phyloP scores from a whole-genome alignment of 495 filamentous ascomycete species.

The Aspergillus cavernicola region DNA sequence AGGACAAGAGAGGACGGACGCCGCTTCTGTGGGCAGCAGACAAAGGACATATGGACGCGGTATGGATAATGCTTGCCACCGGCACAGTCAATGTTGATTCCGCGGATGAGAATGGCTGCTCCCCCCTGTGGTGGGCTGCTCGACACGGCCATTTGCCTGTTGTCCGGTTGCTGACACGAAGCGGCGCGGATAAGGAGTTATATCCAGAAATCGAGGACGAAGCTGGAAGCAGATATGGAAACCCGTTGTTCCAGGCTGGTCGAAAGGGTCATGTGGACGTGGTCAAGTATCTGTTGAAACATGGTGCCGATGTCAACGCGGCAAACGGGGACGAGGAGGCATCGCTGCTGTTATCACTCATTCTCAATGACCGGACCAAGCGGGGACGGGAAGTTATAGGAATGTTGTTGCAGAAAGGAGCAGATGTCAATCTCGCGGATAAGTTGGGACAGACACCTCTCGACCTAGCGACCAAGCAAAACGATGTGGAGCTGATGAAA shows the following conservation, averaged over 20 bases:
- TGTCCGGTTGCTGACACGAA: conserved; percentile 18
- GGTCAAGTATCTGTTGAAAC: conserved; percentile 24
- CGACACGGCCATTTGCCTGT: conserved; percentile 18
- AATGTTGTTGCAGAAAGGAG: conserved; percentile 33
- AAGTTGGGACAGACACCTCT: conserved; percentile 31
- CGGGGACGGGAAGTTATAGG: conserved; percentile 17
- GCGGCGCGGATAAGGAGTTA: conserved; percentile 19
- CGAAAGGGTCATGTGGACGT: conserved; percentile 20
- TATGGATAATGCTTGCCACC: conserved; percentile 22
- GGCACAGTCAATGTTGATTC: conserved; percentile 25
- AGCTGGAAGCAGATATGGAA: conserved; percentile 11
- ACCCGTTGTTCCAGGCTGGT: conserved; percentile 24
- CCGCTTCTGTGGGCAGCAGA: conserved; percentile 37
- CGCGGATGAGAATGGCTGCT: conserved; percentile 27
- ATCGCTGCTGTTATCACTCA: conserved; percentile 18
- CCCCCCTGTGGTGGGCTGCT: conserved; percentile 35
- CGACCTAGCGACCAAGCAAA: conserved; percentile 23
- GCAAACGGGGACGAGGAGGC: conserved; percentile 14
- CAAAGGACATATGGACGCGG: conserved; percentile 33
- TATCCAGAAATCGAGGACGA: conserved; percentile 9
- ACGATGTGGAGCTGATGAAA: conserved; percentile 11
- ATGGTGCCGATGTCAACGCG: conserved; percentile 21
- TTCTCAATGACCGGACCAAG: conserved; percentile 20
- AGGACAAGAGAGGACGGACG: conserved; percentile 21
- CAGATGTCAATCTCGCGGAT: conserved; percentile 35